Base-by-base conservation (phyloP, 768 basidiomycete genomes). In the Psilocybe subaeruginosa region DNA sequence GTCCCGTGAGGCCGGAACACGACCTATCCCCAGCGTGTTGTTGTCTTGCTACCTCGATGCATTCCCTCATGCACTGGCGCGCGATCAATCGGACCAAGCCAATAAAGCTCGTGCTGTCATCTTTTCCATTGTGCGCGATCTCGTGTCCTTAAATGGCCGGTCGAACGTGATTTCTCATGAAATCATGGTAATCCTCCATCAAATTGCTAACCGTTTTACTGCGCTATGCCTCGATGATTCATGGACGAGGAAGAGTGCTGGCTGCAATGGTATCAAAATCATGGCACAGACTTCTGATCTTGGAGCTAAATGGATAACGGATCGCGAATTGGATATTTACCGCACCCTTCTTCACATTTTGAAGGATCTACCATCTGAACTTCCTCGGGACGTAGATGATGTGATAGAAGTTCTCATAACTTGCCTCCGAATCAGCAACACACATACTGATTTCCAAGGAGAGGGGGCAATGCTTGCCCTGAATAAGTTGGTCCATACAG, bases 311-410 rank as follows among this genome's bases (percentile, higher is more conserved):
- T 95, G 95, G 92, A 82, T 94, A 56, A 82, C 85, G 62, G 92
- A 96, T 56, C 88, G 94, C 51, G 92, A 97, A 72, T 82, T 92
- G 31, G 97, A 99, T 64, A 86, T 97, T 63, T 85, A 95, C 56
- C 91, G 95, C 54, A 94, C 92, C 4, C 82, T 99, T 27, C 80
- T 98, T 31, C 93, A 95, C 68, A 89, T 96, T 62, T 79, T 99
- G 51, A 97, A 99, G 71, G 97, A 99, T 70, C 90, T 97, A 68
- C 95, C 97, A 0, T 84, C 86, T 64, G 96, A 98, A 67, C 82
- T 95, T 19, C 93, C 95, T 14, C 85, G 86, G 5, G 88, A 95
- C 65, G 85, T 93, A 29, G 85, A 89, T 33, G 86, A 90, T 50
- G 91, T 97, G 17, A 78, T 88, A 7, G 86, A 91, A 58, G 88